A percentile compares a stretch with the other conserved stretches of the same genome.
Conservation (phyloP, 176 grass and related monocot species). For the Musa schizocarpa region DNA sequence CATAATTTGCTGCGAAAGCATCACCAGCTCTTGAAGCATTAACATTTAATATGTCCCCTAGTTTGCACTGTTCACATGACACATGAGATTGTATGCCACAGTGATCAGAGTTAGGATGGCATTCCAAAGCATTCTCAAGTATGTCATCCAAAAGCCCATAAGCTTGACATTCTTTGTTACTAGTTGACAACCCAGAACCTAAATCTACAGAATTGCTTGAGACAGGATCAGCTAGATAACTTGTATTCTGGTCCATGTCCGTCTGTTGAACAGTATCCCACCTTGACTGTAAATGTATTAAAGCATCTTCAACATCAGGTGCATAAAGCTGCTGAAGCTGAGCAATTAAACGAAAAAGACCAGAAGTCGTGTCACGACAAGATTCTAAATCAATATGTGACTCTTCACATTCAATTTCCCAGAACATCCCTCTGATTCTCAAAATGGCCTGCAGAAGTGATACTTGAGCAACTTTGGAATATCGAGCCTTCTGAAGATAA, state of each 20-base stretch:
- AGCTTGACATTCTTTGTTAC: conserved; percentile 33
- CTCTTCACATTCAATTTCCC: conserved; percentile 80
- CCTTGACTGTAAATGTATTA: conserved; percentile 92
- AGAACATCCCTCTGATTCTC: conserved; percentile 43
- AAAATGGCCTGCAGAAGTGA: conserved; percentile 56
- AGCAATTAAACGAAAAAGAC: conserved; percentile 49
- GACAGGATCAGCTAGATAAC: conserved; percentile 23
- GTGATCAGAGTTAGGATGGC: conserved; percentile 4
- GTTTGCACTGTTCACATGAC: conserved; percentile 37
- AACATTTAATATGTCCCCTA: conserved; percentile 27
- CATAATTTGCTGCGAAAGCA: conserved; percentile 7
- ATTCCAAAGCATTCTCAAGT: conserved; percentile 76
- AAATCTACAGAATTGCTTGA: conserved; percentile 38
- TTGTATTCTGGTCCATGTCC: conserved; percentile 27
- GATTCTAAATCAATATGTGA: conserved; percentile 66
- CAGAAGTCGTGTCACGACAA: conserved; percentile 70
- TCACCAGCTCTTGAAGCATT: conserved; percentile 13
- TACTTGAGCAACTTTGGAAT: conserved; percentile 59
- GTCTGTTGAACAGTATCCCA: conserved; percentile 78
- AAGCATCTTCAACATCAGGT: conserved; percentile 75
- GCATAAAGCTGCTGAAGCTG: conserved; percentile 89
- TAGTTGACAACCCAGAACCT: conserved; percentile 24
- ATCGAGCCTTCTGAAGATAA: conserved; percentile 54
- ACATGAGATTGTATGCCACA: conserved; percentile 23
- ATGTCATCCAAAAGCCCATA: conserved; percentile 88